Evolutionary conservation across 2,329 filamentous ascomycete species (phyloP).

Genomic region (Dactylellina haptotyla): DNA sequence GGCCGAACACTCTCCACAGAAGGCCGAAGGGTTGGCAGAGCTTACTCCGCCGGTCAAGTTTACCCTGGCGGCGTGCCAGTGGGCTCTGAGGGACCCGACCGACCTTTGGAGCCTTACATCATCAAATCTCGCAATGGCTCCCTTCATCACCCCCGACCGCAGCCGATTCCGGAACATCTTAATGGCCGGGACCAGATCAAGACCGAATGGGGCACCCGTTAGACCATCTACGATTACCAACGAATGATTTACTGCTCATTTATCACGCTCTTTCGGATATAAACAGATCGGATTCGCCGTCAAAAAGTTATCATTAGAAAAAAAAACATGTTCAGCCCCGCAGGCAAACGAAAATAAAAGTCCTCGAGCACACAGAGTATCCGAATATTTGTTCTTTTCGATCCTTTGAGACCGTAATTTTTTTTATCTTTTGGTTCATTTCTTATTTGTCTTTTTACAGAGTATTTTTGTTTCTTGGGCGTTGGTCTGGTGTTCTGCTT

Average conservation of each 20-base stretch:
- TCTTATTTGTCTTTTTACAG: neutral
- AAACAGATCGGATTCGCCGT: conserved; percentile 22
- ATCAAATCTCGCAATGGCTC: conserved; percentile 50
- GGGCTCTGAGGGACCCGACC: conserved; percentile 34
- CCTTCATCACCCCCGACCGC: conserved; percentile 44
- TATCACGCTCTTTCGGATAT: conserved; percentile 25
- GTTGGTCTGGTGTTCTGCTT: conserved; percentile 41
- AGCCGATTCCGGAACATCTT: conserved; percentile 42
- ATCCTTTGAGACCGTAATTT: conserved; percentile 15
- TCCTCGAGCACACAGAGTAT: conserved; percentile 23
- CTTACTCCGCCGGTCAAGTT: conserved; percentile 49
- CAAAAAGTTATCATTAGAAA: conserved; percentile 44
- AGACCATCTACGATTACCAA: conserved; percentile 41
- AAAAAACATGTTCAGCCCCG: conserved; percentile 46
- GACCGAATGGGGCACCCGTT: conserved; percentile 45
- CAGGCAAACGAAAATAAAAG: conserved; percentile 50
- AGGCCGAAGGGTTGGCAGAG: conserved; percentile 41
- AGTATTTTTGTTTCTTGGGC: conserved; percentile 26
- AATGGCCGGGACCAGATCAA: conserved; percentile 47
- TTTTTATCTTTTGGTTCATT: conserved; percentile 25
- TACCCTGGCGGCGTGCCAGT: conserved; percentile 44
- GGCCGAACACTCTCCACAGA: conserved; percentile 39
- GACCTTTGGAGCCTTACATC: conserved; percentile 43
- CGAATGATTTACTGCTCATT: conserved; percentile 35
- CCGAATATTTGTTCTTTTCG: conserved; percentile 7